Conservation (phyloP, 371 early-diverging fungal species). For the Haplosporangium sp. region DNA sequence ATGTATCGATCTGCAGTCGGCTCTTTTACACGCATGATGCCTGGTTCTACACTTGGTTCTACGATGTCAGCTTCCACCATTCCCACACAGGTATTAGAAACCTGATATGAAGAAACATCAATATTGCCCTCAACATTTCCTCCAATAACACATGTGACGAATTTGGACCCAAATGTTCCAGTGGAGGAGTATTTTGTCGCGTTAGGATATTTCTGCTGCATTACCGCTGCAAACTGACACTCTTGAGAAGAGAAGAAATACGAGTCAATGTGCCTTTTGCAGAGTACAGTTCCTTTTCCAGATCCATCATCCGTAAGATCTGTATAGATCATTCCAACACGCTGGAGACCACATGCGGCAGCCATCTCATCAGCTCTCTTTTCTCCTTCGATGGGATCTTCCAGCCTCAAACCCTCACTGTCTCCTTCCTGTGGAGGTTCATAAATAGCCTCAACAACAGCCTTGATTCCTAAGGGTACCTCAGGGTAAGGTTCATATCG, state of each 20-base stretch:
- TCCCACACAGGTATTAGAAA: slow-evolving; percentile 92
- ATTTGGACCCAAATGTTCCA: slow-evolving; percentile 90
- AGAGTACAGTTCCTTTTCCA: slow-evolving; percentile 85
- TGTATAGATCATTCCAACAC: slow-evolving; percentile 96
- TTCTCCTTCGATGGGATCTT: slow-evolving; percentile 66
- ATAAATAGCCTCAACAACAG: slow-evolving; percentile 96
- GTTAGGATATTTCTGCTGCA: slow-evolving; percentile 88
- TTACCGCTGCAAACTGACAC: slow-evolving; percentile 88
- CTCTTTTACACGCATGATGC: slow-evolving; percentile 88
- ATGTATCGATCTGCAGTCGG: slow-evolving; percentile 86
- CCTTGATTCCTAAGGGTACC: slow-evolving; percentile 97
- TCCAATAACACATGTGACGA: slow-evolving; percentile 93
- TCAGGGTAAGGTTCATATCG: slow-evolving; percentile 92
- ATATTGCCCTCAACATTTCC: slow-evolving; percentile 88
- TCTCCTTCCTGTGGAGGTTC: slow-evolving; percentile 94
- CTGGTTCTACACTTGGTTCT: slow-evolving; percentile 91
- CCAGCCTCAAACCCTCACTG: slow-evolving; percentile 86
- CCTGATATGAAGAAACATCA: slow-evolving; percentile 92
- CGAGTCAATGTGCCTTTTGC: slow-evolving; percentile 91
- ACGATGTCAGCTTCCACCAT: slow-evolving; percentile 94
- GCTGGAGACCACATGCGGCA: slow-evolving; percentile 78
- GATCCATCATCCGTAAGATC: slow-evolving; percentile 92
- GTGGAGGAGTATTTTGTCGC: slow-evolving; percentile 76
- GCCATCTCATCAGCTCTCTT: slow-evolving; percentile 77
- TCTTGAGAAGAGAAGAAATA: slow-evolving; percentile 97